Evolutionary conservation across 2,329 filamentous ascomycete genomes (phyloP), one percentile per base, ranked within the genome.

Genomic region (Monilinia fructigena): DNA sequence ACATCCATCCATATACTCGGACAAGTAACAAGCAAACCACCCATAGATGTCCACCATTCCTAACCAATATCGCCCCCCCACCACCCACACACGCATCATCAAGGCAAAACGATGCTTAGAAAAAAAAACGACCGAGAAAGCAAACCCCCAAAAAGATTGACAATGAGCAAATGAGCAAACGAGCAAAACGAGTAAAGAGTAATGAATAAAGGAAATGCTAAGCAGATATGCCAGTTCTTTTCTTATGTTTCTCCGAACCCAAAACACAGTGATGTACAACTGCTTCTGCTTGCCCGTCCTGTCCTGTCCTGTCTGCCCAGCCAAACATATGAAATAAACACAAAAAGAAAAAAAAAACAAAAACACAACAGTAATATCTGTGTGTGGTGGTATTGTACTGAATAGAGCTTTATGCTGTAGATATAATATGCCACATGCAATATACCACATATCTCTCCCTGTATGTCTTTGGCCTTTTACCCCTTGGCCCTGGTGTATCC

Each of bases 381-480:
- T 50, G 58, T 38, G 45, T 28, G 28, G 45, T 18, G 31, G n/a
- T 50, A 35, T 40, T 50, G 31, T 61, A 26, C 28, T 40, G n/a
- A 52, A 28, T 61, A 50, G 31, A 50, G 45, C 58, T 50, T 61
- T 50, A 50, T n/a, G 58, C 45, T 61, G 58, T 61, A 52, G 8
- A 50, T 61, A 61, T 60, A 28, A 48, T 38, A 38, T 38, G 31
- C 52, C 8, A 47, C 7, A 50, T 35, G 28, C 28, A 14, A 23
- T 23, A 38, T 55, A 18, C 26, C 26, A 53, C 20, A 16, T 48
- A 20, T 20, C 14, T 12, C 12, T 26, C 31, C 12, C n/a, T 26
- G n/a, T 61, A 4, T 8, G 23, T 26, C 58, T 26, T 61, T 23
- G n/a, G 47, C 5, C 20, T 23, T 23, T 12, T 16, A 42, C 40